Percentiles rank a stretch among this genome's conserved stretches.
phyloP scores from a whole-genome alignment of 176 grass and related monocot species.

The Musa troglodytarum region DNA sequence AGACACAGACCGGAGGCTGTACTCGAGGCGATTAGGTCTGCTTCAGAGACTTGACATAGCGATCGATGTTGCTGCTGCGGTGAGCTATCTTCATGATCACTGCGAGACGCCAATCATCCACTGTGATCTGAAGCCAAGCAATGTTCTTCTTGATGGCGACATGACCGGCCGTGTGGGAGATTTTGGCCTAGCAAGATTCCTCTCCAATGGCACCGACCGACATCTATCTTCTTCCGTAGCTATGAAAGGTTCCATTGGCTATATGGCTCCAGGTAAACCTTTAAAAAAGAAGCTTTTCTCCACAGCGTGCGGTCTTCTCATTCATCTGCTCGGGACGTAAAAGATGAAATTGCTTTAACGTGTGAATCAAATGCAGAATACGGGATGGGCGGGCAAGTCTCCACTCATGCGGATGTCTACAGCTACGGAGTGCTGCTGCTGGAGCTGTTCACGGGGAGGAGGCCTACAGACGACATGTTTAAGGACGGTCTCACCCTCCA shows the following conservation, averaged over 20 bases:
- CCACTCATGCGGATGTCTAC: constrained; percentile 17
- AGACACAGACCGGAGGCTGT: background rate
- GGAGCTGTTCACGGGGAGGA: constrained; percentile 13
- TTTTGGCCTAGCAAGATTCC: constrained; percentile 18
- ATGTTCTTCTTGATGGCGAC: constrained; percentile 11
- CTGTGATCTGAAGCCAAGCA: constrained; percentile 25
- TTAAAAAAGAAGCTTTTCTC: background rate
- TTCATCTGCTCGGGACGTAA: background rate
- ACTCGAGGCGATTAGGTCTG: constrained; percentile 9
- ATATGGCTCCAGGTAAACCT: constrained; percentile 20
- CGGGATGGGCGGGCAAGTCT: constrained; percentile 18
- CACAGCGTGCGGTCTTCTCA: background rate
- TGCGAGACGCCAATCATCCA: constrained; percentile 2
- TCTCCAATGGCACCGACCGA: background rate
- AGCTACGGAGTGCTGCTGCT: constrained; percentile 17
- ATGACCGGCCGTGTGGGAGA: constrained; percentile 19
- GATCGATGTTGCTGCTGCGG: constrained; percentile 3
- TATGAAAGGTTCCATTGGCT: constrained; percentile 18
- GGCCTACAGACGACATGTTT: constrained; percentile 20
- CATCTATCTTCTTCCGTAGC: background rate
- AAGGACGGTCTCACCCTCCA: background rate
- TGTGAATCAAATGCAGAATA: constrained; percentile 17
- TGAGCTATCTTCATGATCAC: constrained; percentile 15
- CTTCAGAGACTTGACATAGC: constrained; percentile 29
- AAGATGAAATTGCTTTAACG: background rate